phyloP scores from a whole-genome alignment of 2,329 filamentous ascomycete species.

The Arthrobotrys iridis region DNA sequence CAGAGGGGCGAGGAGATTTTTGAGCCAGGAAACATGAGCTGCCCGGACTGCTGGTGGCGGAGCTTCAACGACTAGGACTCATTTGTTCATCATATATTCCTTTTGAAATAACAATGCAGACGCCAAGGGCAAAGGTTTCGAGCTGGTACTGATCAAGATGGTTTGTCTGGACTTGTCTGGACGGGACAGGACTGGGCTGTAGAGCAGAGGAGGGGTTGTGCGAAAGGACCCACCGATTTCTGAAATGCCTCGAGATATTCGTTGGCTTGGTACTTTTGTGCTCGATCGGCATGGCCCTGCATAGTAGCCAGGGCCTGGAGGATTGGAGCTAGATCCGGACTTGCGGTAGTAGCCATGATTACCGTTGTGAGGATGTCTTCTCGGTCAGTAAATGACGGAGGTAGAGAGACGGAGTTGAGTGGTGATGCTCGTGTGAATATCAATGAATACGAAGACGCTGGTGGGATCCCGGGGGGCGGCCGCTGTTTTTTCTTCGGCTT shows the following conservation, averaged over 20 bases:
- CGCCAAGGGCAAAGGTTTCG: conserved; percentile 48
- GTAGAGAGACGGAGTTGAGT: not conserved
- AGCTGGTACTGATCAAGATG: conserved; percentile 50
- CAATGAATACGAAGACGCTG: not conserved
- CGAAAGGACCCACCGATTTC: conserved; percentile 80
- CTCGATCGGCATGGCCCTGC: conserved; percentile 80
- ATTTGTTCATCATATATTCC: conserved; percentile 39
- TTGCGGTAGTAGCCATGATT: conserved; percentile 73
- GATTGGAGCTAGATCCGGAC: conserved; percentile 81
- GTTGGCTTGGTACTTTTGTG: conserved; percentile 88
- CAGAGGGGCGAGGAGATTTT: conserved; percentile 33
- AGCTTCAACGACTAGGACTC: conserved; percentile 41
- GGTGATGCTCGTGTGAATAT: conserved; percentile 23
- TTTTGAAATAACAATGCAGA: conserved; percentile 46
- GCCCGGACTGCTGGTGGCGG: conserved; percentile 44
- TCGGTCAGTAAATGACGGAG: not conserved
- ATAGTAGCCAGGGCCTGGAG: conserved; percentile 90
- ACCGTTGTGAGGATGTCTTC: not conserved
- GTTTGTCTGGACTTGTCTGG: conserved; percentile 36
- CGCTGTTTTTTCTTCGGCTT: not conserved
- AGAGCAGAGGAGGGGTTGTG: conserved; percentile 55
- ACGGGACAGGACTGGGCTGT: conserved; percentile 47
- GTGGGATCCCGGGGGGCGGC: not conserved
- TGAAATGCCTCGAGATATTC: conserved; percentile 93
- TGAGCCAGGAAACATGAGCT: conserved; percentile 51